phyloP scores from a whole-genome alignment of 1,284 basidiomycete genomes.

The Fomitopsis betulina region DNA sequence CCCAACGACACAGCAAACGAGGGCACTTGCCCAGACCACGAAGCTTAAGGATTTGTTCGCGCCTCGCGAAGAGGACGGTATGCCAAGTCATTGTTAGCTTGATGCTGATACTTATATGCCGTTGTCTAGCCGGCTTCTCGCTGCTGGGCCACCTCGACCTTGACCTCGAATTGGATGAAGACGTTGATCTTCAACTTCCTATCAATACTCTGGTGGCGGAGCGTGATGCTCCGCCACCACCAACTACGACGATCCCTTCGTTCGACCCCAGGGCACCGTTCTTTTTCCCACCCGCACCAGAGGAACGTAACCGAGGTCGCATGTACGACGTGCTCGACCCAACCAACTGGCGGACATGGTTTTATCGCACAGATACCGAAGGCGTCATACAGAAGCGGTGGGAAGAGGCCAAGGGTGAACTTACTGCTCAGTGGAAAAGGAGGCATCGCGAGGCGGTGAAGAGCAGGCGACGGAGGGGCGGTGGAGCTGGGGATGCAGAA shows the following conservation, averaged over 20 bases:
- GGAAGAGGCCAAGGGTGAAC: constrained; percentile 63
- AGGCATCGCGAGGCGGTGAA: constrained; percentile 71
- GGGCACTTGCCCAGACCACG: constrained; percentile 13
- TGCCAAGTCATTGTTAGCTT: constrained; percentile 6
- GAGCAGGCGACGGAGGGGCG: constrained; percentile 50
- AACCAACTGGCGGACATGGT: constrained; percentile 35
- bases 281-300: constrained; percentile 52
- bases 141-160: constrained; percentile 60
- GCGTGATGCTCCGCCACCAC: constrained; percentile 5
- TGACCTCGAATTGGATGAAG: constrained; percentile 54
- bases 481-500: constrained; percentile 21
- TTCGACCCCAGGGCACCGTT: constrained; percentile 52
- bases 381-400: constrained; percentile 65
- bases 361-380: constrained; percentile 50
- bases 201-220: constrained; percentile 9
- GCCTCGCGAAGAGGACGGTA: constrained; percentile 61
- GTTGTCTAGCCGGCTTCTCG: constrained; percentile 47
- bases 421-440: constrained; percentile 81
- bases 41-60: constrained; percentile 68
- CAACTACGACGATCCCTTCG: constrained; percentile 7
- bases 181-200: constrained; percentile 32
- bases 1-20: constrained; percentile 11
- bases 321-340: constrained; percentile 38
- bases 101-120: neutral
- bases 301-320: constrained; percentile 13